Evolutionary conservation across 1,139 yeast species (phyloP).

Genomic region (Meyerozyma guilliermondii): DNA sequence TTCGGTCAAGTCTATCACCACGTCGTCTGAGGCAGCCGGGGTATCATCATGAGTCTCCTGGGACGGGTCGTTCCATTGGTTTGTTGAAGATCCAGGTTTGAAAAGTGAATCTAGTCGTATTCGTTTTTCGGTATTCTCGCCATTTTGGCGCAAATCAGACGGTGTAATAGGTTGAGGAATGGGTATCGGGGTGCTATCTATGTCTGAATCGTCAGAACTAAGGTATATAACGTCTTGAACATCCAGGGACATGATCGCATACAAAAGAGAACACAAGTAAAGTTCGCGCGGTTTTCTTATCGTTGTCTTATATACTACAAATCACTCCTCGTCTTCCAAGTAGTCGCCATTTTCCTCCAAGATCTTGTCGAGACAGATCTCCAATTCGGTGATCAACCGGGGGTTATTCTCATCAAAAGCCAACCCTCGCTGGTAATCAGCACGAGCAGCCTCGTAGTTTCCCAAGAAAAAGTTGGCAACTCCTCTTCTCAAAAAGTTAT

Average conservation of each 20-base stretch:
- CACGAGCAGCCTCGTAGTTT: conserved; percentile 65
- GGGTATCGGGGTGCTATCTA: not conserved
- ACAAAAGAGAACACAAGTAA: not conserved
- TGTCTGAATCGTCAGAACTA: not conserved
- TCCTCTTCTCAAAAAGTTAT: conserved; percentile 78
- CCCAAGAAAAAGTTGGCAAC: conserved; percentile 68
- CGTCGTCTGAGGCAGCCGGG: not conserved
- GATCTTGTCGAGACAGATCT: conserved; percentile 40
- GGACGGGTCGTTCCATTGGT: no score
- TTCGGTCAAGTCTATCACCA: not conserved
- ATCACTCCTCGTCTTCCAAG: conserved; percentile 8
- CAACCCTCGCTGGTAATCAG: conserved; percentile 74
- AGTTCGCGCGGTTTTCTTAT: conserved; percentile 2
- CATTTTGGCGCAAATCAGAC: not conserved
- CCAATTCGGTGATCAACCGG: conserved; percentile 35
- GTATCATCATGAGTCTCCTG: not conserved
- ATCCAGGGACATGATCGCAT: not conserved
- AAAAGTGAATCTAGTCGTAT: not conserved
- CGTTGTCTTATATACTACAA: conserved; percentile 3
- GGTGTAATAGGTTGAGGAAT: not conserved
- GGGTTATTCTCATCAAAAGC: conserved; percentile 54
- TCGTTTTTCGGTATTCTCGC: not conserved
- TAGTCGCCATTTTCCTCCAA: conserved; percentile 49
- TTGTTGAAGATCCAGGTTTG: not conserved
- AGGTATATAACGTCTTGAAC: not conserved